These are phyloP conservation scores for Vitis hybrid DNA, from an alignment of 177 flowering plant species.

Conservation along the genomic window DNA sequence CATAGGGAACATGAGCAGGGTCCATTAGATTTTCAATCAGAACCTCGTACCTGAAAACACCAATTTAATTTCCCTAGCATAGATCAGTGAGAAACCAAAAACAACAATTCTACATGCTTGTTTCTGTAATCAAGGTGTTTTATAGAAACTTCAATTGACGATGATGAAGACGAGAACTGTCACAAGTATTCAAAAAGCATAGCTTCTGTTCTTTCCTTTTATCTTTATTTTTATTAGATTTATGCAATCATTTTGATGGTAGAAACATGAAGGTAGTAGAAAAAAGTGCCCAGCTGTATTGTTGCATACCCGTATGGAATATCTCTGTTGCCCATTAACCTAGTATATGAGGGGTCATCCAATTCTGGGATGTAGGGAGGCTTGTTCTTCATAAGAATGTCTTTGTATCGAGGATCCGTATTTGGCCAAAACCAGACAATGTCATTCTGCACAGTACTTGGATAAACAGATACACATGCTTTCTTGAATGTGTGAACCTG, in stretches of 20 bases:
- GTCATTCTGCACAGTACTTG: slow-evolving; percentile 69
- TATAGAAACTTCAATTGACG: too few species aligned
- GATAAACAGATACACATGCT: slow-evolving; percentile 86
- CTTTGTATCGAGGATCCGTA: slow-evolving; percentile 57
- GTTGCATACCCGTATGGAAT: slow-evolving; percentile 76
- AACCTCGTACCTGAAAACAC: slow-evolving; percentile 77
- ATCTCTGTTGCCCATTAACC: slow-evolving; percentile 58
- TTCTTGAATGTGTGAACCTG: slow-evolving; percentile 76
- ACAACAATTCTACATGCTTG: neutral
- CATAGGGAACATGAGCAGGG: slow-evolving; percentile 92
- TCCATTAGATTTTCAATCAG: slow-evolving; percentile 90
- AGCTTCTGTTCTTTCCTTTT: too few species aligned
- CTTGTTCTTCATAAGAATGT: slow-evolving; percentile 49
- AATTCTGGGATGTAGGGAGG: slow-evolving; percentile 79
- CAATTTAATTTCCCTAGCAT: neutral
- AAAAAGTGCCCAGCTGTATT: neutral
- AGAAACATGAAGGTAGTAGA: neutral
- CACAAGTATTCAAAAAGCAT: too few species aligned
- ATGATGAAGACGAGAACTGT: too few species aligned
- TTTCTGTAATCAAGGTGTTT: too few species aligned
- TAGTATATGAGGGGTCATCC: slow-evolving; percentile 79
- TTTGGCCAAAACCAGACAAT: slow-evolving; percentile 98
- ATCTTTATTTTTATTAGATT: too few species aligned
- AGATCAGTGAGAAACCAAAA: neutral
- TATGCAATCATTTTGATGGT: neutral